Percentiles rank a stretch among this genome's conserved stretches.
Evolutionary conservation across 805 yeast genomes (phyloP).

Genomic region (Candida suzukii): DNA sequence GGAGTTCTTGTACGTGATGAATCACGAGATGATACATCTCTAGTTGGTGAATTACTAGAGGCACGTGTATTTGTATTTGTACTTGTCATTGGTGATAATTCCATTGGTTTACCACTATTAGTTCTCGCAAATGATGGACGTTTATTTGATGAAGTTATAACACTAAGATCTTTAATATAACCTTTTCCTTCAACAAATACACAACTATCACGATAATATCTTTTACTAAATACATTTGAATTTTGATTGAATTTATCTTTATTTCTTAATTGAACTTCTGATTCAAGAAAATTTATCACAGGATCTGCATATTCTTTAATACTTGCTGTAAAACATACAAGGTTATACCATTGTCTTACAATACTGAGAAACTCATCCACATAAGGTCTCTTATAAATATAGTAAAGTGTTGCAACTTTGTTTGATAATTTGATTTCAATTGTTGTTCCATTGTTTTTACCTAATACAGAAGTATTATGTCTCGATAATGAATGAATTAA

Average conservation of each 20-base stretch:
- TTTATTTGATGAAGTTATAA: constrained; percentile 1
- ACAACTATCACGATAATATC: constrained; percentile 79
- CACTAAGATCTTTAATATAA: constrained; percentile 68
- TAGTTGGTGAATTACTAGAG: background rate
- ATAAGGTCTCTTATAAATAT: constrained; percentile 86
- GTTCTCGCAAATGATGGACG: background rate
- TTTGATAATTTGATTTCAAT: constrained; percentile 71
- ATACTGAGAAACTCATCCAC: constrained; percentile 79
- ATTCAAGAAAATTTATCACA: constrained; percentile 85
- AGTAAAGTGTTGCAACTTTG: constrained; percentile 72
- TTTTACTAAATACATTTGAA: constrained; percentile 38
- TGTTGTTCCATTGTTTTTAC: constrained; percentile 51
- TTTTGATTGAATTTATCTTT: constrained; percentile 11
- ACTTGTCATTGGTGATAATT: background rate
- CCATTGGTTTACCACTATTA: background rate
- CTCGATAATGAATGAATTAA: constrained; percentile 85
- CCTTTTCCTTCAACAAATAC: constrained; percentile 73
- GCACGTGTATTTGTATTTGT: too few species aligned
- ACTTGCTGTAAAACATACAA: constrained; percentile 91
- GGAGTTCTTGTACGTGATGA: constrained; percentile 4
- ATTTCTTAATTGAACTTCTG: constrained; percentile 34
- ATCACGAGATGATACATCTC: constrained; percentile 1
- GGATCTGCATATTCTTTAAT: constrained; percentile 96
- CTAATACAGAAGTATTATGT: constrained; percentile 35
- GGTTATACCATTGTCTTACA: constrained; percentile 79